phyloP scores from a whole-genome alignment of 2,329 filamentous ascomycete genomes.

The Aspergillaceae sp. region DNA sequence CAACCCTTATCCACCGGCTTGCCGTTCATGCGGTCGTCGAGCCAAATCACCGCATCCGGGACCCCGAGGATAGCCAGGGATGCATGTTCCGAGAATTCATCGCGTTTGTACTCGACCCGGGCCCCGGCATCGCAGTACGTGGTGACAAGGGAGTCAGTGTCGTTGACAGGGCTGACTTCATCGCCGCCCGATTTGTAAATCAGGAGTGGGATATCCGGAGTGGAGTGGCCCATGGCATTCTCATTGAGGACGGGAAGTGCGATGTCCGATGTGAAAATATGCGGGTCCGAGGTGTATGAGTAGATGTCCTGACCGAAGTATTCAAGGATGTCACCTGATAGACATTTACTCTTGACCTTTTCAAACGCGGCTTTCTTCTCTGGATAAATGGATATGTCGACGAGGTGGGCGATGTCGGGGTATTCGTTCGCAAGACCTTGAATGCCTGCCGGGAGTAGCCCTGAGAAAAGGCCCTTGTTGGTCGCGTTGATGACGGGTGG shows the following conservation, averaged over 20 bases:
- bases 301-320: conserved; percentile 16
- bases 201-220: conserved; percentile 42
- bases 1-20: conserved; percentile 7
- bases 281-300: conserved; percentile 11
- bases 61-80: conserved; percentile 28
- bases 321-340: conserved; percentile 10
- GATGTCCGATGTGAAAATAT: conserved; percentile 8
- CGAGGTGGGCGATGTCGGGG: conserved; percentile 9
- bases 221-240: conserved; percentile 30
- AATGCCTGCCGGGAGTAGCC: conserved; percentile 27
- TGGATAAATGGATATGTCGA: conserved; percentile 10
- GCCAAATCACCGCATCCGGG: conserved; percentile 23
- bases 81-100: conserved; percentile 36
- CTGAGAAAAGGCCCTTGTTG: conserved; percentile 25
- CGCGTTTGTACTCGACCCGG: conserved; percentile 39
- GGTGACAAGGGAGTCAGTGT: conserved; percentile 38
- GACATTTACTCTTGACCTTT: conserved; percentile 13
- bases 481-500: conserved; percentile 27
- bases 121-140: conserved; percentile 36
- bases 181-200: conserved; percentile 45
- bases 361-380: conserved; percentile 13
- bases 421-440: conserved; percentile 22
- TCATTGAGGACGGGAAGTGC: conserved; percentile 10
- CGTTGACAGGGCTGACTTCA: conserved; percentile 36
- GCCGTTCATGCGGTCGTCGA: conserved; percentile 16